Base-by-base conservation (phyloP, 2,329 filamentous ascomycete genomes). In the Ophiocordyceps camponoti-floridani region DNA sequence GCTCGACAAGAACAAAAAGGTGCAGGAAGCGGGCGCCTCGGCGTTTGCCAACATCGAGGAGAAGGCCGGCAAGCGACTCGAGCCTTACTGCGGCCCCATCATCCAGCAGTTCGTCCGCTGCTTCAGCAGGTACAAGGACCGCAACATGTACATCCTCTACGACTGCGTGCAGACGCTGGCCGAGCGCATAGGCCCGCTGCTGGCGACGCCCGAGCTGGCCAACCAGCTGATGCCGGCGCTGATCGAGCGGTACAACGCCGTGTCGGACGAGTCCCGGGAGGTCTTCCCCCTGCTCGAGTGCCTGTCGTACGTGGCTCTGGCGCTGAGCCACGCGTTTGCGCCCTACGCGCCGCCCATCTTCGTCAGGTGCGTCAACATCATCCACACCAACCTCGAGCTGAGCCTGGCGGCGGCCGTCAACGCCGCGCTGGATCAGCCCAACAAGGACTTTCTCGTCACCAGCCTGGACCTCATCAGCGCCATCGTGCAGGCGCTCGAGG, bases 61-160 rank as follows among this genome's bases (percentile, higher is more conserved):
- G 60, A 93, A 93, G 61, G 84, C 91, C 0, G 85, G 85, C 47
- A 77, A 77, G 50, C 73, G 80, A 48, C 66, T 98, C 40, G 78
- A 81, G 50, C 85, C 85, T 0, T 98, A 95, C 64, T 88, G 85
- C 54, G 74, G 81, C 27, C 84, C 88, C 26, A 96, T 98, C 54
- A 77, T 96, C 44, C 81, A 80, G 49, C 91, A 96, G 59, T 96
- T 89, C 56, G 87, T 95, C 44, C 72, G 75, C 48, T 98, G 91
- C 62, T 98, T 98, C 63, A 75, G 71, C 44, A 87, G 84, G 63
- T 98, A 96, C 75, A 96, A 98, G 71, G 89, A 96, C 62, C 82
- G 86, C 56, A 98, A 98, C 66, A 95, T 96, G 78, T 95, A 93
- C 66, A 93, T 96, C 45, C 75, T 98, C 31, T 98, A 98, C 66